Percentiles rank a stretch among this genome's conserved stretches.
Evolutionary conservation across 805 yeast genomes (phyloP).

Genomic region (Yamadazyma tumulicola): DNA sequence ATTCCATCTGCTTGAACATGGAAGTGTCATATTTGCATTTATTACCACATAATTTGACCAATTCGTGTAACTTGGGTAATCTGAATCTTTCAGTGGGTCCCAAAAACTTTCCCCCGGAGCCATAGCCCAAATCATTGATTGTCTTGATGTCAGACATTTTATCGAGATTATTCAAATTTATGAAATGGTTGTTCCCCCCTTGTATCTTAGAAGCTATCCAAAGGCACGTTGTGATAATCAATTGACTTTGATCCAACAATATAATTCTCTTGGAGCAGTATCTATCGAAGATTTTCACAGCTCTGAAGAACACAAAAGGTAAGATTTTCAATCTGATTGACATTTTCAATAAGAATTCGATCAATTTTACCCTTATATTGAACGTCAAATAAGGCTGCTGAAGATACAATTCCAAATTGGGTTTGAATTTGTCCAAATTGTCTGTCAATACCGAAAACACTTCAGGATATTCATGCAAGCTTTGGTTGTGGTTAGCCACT

Average conservation of each 20-base stretch:
- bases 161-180: conserved; percentile 36
- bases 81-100: conserved; percentile 75
- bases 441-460: conserved; percentile 38
- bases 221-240: conserved; percentile 85
- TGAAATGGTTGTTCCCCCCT: conserved; percentile 70
- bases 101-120: conserved; percentile 54
- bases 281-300: conserved; percentile 78
- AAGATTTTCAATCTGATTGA: conserved; percentile 60
- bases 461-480: conserved; percentile 52
- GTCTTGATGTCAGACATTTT: conserved; percentile 22
- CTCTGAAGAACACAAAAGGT: conserved; percentile 64
- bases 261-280: conserved; percentile 88
- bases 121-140: conserved; percentile 39
- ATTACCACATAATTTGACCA: conserved; percentile 68
- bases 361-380: conserved; percentile 65
- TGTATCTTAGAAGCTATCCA: conserved; percentile 91
- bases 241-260: conserved; percentile 79
- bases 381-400: conserved; percentile 87
- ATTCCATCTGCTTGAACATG: conserved; percentile 62
- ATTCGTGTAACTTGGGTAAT: conserved; percentile 69
- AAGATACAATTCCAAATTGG: conserved; percentile 56
- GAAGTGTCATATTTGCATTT: conserved; percentile 47
- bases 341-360: conserved; percentile 78
- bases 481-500: conserved; percentile 41
- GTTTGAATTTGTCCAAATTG: conserved; percentile 36